phyloP scores from a whole-genome alignment of 768 basidiomycete genomes.

The Gelatoporia subvermispora region DNA sequence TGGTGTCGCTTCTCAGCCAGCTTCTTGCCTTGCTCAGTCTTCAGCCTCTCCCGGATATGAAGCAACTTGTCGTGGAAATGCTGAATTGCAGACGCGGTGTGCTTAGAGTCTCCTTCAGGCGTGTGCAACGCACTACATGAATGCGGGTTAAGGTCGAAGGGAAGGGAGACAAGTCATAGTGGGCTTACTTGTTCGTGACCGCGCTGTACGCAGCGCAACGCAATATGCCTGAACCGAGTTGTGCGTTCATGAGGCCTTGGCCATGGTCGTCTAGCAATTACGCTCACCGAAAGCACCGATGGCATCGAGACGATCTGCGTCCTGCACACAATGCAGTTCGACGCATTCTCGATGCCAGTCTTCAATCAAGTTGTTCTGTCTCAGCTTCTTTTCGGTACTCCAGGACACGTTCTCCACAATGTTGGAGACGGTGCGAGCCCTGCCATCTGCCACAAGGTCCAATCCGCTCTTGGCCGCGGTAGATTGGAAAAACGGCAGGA shows the following conservation, averaged over 20 bases:
- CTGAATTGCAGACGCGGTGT: constrained; percentile 53
- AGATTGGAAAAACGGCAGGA: constrained; percentile 58
- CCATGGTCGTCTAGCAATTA: background rate
- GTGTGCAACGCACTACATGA: constrained; percentile 36
- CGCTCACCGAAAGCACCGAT: constrained; percentile 44
- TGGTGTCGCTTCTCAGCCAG: constrained; percentile 71
- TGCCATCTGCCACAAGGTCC: constrained; percentile 56
- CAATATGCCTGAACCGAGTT: constrained; percentile 33
- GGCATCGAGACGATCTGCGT: constrained; percentile 49
- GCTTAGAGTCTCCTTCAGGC: constrained; percentile 42
- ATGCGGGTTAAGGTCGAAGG: background rate
- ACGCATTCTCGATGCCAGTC: constrained; percentile 66
- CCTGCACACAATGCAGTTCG: constrained; percentile 71
- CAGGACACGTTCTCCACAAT: constrained; percentile 82
- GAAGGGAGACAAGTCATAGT: background rate
- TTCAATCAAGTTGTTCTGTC: constrained; percentile 48
- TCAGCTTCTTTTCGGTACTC: constrained; percentile 73
- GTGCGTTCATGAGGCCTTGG: background rate
- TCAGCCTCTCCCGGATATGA: constrained; percentile 66
- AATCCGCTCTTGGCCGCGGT: constrained; percentile 35
- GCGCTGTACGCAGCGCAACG: constrained; percentile 44
- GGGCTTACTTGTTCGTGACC: constrained; percentile 27
- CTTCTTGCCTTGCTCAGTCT: constrained; percentile 65
- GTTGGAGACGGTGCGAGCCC: constrained; percentile 48
- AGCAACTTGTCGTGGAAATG: constrained; percentile 89